Evolutionary conservation across 208 protist genomes (phyloP).

Genomic region (Angomonas deanei): DNA sequence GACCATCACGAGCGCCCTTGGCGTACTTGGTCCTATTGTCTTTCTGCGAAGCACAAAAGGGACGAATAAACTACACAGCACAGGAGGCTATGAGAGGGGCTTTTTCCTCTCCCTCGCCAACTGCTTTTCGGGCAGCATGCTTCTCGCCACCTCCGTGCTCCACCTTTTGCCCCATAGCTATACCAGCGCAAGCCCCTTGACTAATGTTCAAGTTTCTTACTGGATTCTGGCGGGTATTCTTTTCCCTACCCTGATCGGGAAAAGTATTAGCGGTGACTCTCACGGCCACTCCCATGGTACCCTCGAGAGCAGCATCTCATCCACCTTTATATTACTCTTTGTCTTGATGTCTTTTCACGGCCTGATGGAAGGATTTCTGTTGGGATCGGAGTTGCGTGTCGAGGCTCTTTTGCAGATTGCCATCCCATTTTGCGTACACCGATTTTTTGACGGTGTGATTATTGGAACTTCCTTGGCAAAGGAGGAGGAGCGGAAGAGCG

Average conservation of each 20-base stretch:
- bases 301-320: neutral
- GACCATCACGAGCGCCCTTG: slow-evolving; percentile 1
- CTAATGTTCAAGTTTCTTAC: slow-evolving; percentile 12
- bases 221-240: slow-evolving; percentile 51
- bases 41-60: neutral
- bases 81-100: too few species aligned
- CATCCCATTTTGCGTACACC: slow-evolving; percentile 53
- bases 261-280: slow-evolving; percentile 9
- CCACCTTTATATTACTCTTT: slow-evolving; percentile 23
- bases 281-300: slow-evolving; percentile 21
- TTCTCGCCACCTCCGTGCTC: slow-evolving; percentile 47
- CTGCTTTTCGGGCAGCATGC: slow-evolving; percentile 60
- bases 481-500: too few species aligned
- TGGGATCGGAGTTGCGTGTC: slow-evolving; percentile 35
- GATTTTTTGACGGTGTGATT: slow-evolving; percentile 67
- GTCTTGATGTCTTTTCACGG: slow-evolving; percentile 72
- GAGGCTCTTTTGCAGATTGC: slow-evolving; percentile 27
- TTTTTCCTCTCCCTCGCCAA: slow-evolving; percentile 46
- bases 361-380: slow-evolving; percentile 51
- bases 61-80: too few species aligned
- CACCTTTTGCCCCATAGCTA: slow-evolving; percentile 54
- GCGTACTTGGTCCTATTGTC: slow-evolving; percentile 1
- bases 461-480: slow-evolving; percentile 68
- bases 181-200: neutral
- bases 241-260: slow-evolving; percentile 54